A percentile compares a stretch with the other conserved stretches of the same genome.
These are phyloP conservation scores for Mucor velutinosus DNA, from an alignment of 371 early-diverging fungal species.

Conservation along the genomic window DNA sequence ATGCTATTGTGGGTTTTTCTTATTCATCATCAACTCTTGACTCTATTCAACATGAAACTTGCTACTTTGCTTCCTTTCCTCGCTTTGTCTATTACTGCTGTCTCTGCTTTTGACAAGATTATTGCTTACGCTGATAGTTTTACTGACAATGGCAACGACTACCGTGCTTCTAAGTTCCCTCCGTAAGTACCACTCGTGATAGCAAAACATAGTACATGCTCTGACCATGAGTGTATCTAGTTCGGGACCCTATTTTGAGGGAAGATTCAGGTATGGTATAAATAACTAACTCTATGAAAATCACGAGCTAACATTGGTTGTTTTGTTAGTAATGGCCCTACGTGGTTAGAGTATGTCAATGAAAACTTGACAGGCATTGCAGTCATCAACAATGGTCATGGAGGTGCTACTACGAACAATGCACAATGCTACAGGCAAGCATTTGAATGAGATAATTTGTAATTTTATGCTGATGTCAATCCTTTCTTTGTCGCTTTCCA, in stretches of 20 bases:
- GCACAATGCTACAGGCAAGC: conserved; percentile 12
- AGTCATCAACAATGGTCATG: conserved; percentile 52
- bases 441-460: too few species aligned
- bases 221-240: too few species aligned
- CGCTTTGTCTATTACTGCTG: conserved; percentile 3
- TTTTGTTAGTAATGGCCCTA: conserved; percentile 48
- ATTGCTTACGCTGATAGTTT: conserved; percentile 31
- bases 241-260: conserved; percentile 43
- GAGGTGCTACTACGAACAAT: conserved; percentile 61
- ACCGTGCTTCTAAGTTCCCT: conserved; percentile 16
- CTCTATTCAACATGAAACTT: background rate
- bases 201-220: too few species aligned
- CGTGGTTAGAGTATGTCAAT: conserved; percentile 57
- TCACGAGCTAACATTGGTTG: too few species aligned
- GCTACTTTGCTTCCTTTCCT: conserved; percentile 1
- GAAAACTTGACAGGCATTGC: background rate
- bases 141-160: conserved; percentile 29
- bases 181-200: background rate
- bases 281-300: too few species aligned
- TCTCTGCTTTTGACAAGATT: conserved; percentile 26
- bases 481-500: too few species aligned
- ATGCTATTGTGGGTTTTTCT: background rate
- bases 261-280: conserved; percentile 32
- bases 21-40: background rate
- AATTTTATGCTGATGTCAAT: too few species aligned